phyloP scores from a whole-genome alignment of 371 early-diverging fungal genomes.

The Apophysomyces trapeziformis region DNA sequence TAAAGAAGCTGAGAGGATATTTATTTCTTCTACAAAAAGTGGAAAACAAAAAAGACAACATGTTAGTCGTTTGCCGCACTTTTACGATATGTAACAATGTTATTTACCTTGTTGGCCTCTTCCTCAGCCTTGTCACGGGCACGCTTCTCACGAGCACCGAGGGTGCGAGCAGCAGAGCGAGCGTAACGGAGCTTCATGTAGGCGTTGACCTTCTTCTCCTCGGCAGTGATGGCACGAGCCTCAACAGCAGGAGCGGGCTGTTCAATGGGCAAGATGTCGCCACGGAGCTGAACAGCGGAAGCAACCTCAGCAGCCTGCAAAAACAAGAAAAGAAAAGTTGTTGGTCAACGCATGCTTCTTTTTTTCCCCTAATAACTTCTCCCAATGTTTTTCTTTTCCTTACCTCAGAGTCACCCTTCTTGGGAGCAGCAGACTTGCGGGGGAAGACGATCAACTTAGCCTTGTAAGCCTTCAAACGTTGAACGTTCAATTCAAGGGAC shows the following conservation, averaged over 20 bases:
- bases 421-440: slow-evolving; percentile 85
- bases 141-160: slow-evolving; percentile 87
- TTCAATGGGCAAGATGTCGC: slow-evolving; percentile 75
- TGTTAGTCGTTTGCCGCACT: background rate
- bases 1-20: slow-evolving; percentile 12
- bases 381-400: background rate
- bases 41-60: background rate
- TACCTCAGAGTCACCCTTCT: slow-evolving; percentile 67
- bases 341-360: background rate
- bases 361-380: background rate
- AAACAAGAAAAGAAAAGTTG: background rate
- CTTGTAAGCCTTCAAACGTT: slow-evolving; percentile 97
- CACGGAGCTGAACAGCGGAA: slow-evolving; percentile 75
- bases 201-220: slow-evolving; percentile 82
- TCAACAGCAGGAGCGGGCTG: slow-evolving; percentile 69
- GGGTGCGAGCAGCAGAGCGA: slow-evolving; percentile 79
- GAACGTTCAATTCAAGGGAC: slow-evolving; percentile 93
- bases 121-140: slow-evolving; percentile 83
- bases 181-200: slow-evolving; percentile 90
- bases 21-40: slow-evolving; percentile 42
- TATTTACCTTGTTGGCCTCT: slow-evolving; percentile 76
- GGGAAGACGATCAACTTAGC: slow-evolving; percentile 78
- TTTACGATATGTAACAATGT: background rate
- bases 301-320: slow-evolving; percentile 64
- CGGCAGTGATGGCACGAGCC: slow-evolving; percentile 83